Percentiles rank a stretch among this genome's conserved stretches.
Conservation (phyloP, 1,284 basidiomycete genomes). For the Tremellales sp. region DNA sequence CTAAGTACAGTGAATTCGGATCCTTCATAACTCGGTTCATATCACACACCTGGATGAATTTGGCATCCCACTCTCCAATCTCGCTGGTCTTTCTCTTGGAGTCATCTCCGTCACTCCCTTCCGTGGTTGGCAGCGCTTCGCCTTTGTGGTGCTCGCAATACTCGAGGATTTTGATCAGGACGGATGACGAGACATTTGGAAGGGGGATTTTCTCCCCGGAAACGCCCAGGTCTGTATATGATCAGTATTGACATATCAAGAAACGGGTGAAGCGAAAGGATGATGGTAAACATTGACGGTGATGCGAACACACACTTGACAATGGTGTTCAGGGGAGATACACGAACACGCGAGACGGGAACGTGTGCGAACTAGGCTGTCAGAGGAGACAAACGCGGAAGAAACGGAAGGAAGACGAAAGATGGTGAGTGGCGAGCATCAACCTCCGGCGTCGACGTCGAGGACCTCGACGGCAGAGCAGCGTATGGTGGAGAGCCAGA, state of each 20-base stretch:
- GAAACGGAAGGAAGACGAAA: too few species aligned
- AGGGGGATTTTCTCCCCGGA: constrained; percentile 90
- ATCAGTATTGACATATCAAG: too few species aligned
- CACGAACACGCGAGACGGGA: too few species aligned
- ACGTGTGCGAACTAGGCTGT: too few species aligned
- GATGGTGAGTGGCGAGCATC: not conserved
- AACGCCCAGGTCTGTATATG: constrained; percentile 76
- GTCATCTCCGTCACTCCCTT: constrained; percentile 77
- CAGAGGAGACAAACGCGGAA: too few species aligned
- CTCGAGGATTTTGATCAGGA: constrained; percentile 97
- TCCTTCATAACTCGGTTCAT: not conserved
- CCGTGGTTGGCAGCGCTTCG: constrained; percentile 83
- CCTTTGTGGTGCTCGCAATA: constrained; percentile 99
- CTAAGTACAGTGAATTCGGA: constrained; percentile 18
- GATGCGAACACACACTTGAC: too few species aligned
- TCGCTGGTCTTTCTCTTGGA: constrained; percentile 96
- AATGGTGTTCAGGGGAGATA: too few species aligned
- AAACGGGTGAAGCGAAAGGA: not conserved
- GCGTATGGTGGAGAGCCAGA: not conserved
- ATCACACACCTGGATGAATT: constrained; percentile 72
- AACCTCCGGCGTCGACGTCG: not conserved
- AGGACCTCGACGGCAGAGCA: not conserved
- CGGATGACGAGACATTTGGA: constrained; percentile 93
- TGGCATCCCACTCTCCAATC: constrained; percentile 98
- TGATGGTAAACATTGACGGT: not conserved